These are phyloP conservation scores for Phanerochaete sordida DNA, from an alignment of 768 basidiomycete genomes.

Conservation along the genomic window DNA sequence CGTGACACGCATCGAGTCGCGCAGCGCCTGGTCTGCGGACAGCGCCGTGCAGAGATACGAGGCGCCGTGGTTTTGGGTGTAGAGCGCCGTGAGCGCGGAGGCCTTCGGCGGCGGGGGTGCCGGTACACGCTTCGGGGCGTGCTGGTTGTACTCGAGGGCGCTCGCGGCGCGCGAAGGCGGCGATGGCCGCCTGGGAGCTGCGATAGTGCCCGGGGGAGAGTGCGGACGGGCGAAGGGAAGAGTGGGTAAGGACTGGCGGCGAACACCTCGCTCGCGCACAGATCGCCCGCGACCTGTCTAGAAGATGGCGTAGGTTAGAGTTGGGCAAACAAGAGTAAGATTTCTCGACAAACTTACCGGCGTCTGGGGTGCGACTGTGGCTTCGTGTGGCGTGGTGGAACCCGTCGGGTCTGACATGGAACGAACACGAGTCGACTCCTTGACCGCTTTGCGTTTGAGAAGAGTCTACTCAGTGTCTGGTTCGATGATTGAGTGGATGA, in stretches of 20 bases:
- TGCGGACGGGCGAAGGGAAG: background rate
- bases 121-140: background rate
- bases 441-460: background rate
- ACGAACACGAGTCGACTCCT: background rate
- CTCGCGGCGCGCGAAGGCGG: background rate
- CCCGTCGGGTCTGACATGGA: constrained; percentile 5
- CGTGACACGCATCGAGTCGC: constrained; percentile 8
- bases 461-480: background rate
- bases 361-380: background rate
- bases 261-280: background rate
- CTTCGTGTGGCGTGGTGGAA: background rate
- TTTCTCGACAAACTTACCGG: background rate
- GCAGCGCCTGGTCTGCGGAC: constrained; percentile 9
- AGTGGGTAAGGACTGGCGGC: background rate
- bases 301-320: background rate
- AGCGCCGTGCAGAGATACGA: constrained; percentile 8
- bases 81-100: constrained; percentile 15
- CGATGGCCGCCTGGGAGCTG: background rate
- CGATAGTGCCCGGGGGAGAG: background rate
- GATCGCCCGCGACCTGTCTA: constrained; percentile 9
- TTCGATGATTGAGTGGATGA: background rate
- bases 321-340: background rate
- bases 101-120: constrained; percentile 14
- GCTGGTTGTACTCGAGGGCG: background rate
- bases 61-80: constrained; percentile 18